Evolutionary conservation across 1,139 yeast genomes (phyloP).

Genomic region (Wickerhamiella pararugosa): DNA sequence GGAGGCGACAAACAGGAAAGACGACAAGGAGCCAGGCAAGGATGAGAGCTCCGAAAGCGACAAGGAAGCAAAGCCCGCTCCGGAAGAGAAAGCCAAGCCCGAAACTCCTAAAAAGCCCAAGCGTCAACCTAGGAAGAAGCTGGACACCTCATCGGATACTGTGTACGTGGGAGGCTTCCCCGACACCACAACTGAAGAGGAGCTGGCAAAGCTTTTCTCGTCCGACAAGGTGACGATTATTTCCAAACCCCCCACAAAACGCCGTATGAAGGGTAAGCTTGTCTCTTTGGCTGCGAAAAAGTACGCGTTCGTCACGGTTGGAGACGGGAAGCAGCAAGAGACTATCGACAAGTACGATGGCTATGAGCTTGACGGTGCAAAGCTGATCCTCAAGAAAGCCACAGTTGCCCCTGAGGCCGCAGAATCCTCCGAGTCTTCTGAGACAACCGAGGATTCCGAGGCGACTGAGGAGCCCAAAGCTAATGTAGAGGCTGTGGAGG

Average conservation of each 20-base stretch:
- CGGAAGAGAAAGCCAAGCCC: background rate
- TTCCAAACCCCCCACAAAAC: background rate
- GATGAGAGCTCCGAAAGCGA: background rate
- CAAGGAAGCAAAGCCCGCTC: background rate
- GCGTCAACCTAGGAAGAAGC: conserved; percentile 2
- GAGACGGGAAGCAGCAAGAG: conserved; percentile 29
- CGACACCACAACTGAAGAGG: conserved; percentile 17
- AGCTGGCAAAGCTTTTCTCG: conserved; percentile 18
- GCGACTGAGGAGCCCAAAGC: background rate
- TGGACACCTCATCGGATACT: conserved; percentile 3
- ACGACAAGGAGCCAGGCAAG: background rate
- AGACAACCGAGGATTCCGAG: background rate
- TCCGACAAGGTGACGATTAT: conserved; percentile 16
- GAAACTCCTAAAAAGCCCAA: background rate
- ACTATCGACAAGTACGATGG: conserved; percentile 33
- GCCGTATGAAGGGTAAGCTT: conserved; percentile 12
- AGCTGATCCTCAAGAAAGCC: conserved; percentile 19
- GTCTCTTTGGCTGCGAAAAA: conserved; percentile 11
- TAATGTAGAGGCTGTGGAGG: too few relatives aligned
- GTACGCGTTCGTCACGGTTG: conserved; percentile 42
- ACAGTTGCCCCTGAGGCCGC: conserved; percentile 2
- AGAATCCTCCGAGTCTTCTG: background rate
- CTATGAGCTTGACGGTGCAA: conserved; percentile 26
- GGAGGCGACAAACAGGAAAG: background rate
- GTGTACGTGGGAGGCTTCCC: conserved; percentile 20